Conservation (phyloP, 495 filamentous ascomycete genomes). For the Tuber microsphaerosporum region DNA sequence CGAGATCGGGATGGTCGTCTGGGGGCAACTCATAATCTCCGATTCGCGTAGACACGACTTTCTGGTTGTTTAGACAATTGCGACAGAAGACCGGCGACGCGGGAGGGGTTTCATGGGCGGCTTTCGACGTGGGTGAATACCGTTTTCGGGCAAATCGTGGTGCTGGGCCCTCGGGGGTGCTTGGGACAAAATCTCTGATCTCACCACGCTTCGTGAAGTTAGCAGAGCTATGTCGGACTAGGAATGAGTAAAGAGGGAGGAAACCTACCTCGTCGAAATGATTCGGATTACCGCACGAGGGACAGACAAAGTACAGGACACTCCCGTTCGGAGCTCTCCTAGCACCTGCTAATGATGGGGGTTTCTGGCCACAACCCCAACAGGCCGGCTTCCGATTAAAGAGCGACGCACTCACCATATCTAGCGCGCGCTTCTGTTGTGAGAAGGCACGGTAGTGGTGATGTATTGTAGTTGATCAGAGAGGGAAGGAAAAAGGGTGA, state of each 20-base stretch:
- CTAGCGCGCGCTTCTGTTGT: background rate
- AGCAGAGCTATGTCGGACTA: background rate
- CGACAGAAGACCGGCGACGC: conserved; percentile 32
- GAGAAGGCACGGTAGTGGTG: conserved; percentile 3
- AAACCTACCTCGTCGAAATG: conserved; percentile 33
- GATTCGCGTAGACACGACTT: conserved; percentile 30
- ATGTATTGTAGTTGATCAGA: background rate
- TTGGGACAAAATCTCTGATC: conserved; percentile 35
- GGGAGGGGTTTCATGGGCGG: conserved; percentile 8
- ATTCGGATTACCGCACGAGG: conserved; percentile 33
- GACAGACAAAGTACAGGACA: conserved; percentile 28
- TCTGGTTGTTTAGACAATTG: conserved; percentile 35
- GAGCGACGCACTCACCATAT: conserved; percentile 21
- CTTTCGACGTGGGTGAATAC: conserved; percentile 16
- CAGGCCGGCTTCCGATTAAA: conserved; percentile 32
- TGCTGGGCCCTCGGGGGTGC: conserved; percentile 14
- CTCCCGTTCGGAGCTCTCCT: conserved; percentile 23
- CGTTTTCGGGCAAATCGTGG: conserved; percentile 34
- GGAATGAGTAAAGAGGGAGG: background rate
- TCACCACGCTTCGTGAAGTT: conserved; percentile 26
- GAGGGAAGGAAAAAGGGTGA: background rate
- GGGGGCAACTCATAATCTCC: conserved; percentile 32
- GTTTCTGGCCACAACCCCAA: conserved; percentile 35
- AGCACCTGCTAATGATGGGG: conserved; percentile 6
- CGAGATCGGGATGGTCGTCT: conserved; percentile 38